These are phyloP conservation scores for Russula sp. DNA, from an alignment of 768 basidiomycete species.

Conservation along the genomic window DNA sequence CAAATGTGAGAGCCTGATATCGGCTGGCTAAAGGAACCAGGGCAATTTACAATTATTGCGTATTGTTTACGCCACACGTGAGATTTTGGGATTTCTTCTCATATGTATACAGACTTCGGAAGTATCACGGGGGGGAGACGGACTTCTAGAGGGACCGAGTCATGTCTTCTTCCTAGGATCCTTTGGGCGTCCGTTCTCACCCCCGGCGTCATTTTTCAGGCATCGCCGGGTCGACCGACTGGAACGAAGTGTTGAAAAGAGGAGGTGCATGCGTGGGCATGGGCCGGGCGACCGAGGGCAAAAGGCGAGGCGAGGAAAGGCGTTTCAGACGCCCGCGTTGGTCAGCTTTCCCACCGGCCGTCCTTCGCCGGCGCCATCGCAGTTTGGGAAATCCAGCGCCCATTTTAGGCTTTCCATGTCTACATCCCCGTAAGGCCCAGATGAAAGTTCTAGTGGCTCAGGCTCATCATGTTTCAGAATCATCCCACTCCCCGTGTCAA, in stretches of 20 bases:
- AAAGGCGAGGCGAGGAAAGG: neutral
- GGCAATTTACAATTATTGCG: neutral
- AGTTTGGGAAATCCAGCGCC: constrained; percentile 26
- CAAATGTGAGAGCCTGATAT: neutral
- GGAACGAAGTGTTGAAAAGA: neutral
- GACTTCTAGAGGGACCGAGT: constrained; percentile 1
- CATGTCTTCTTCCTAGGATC: constrained; percentile 4
- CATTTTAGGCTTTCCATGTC: constrained; percentile 29
- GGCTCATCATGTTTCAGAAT: constrained; percentile 29
- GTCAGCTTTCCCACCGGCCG: constrained; percentile 2
- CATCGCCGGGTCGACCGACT: neutral
- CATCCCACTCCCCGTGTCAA: constrained; percentile 25
- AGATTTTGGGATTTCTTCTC: constrained; percentile 1
- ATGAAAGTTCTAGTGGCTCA: constrained; percentile 30
- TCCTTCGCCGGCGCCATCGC: constrained; percentile 22
- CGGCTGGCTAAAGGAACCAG: constrained; percentile 9
- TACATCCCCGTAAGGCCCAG: constrained; percentile 24
- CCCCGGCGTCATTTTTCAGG: constrained; percentile 7
- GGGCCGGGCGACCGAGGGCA: constrained; percentile 5
- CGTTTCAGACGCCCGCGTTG: constrained; percentile 18
- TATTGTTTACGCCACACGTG: neutral
- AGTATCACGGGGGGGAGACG: constrained; percentile 11
- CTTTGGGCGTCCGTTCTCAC: constrained; percentile 4
- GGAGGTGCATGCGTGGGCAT: neutral
- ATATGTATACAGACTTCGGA: constrained; percentile 11